Evolutionary conservation across 163 green algal genomes (phyloP).

Genomic region (Scenedesmus sp.): DNA sequence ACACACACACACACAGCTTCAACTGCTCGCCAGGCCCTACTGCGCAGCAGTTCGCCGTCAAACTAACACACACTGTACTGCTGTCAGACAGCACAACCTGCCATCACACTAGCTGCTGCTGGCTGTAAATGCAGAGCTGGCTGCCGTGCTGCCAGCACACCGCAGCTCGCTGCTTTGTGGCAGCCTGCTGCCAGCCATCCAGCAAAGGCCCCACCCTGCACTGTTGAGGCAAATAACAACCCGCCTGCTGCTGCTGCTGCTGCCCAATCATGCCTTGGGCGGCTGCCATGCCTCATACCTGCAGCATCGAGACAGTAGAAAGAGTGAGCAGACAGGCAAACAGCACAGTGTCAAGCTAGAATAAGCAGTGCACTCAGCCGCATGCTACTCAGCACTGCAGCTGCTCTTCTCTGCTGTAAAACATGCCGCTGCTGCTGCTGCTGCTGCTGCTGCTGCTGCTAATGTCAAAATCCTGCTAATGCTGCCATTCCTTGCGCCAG

Average conservation of each 20-base stretch:
- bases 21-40: neutral
- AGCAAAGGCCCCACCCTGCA: too few relatives aligned
- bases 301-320: neutral
- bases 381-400: too few relatives aligned
- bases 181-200: neutral
- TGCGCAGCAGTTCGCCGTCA: neutral
- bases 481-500: too few relatives aligned
- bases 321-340: neutral
- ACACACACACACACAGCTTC: neutral
- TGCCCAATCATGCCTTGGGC: neutral
- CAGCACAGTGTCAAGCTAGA: neutral
- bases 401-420: too few relatives aligned
- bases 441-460: too few relatives aligned
- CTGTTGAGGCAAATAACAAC: too few relatives aligned
- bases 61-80: neutral
- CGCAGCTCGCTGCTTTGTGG: too few relatives aligned
- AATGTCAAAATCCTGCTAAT: too few relatives aligned
- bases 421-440: too few relatives aligned
- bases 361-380: too few relatives aligned
- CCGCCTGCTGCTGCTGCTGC: neutral
- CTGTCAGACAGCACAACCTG: neutral
- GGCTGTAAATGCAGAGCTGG: neutral
- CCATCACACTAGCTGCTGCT: neutral
- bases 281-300: slow-evolving; percentile 39
- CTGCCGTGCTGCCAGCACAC: neutral